phyloP scores from a whole-genome alignment of 2,329 filamentous ascomycete genomes.

The Clarireedia monteithiana region DNA sequence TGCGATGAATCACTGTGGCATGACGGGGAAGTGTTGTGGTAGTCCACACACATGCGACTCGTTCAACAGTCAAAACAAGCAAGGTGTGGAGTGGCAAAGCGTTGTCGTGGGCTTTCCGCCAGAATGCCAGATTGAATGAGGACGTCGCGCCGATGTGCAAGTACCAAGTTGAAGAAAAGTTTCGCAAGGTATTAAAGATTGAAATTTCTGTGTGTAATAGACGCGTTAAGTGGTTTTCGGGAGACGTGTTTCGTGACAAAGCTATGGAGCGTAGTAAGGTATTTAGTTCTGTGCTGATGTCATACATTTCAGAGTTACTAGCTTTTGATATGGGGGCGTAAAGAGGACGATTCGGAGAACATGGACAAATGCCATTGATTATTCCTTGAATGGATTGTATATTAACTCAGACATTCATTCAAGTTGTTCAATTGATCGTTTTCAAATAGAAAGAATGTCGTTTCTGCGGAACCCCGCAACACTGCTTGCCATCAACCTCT shows the following conservation, averaged over 20 bases:
- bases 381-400: no score
- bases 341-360: not conserved
- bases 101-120: no score
- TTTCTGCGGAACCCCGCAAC: constrained; percentile 14
- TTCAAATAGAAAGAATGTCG: constrained; percentile 4
- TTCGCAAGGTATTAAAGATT: no score
- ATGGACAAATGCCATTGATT: no score
- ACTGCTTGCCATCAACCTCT: constrained; percentile 11
- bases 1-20: not conserved
- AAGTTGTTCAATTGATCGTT: no score
- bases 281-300: constrained; percentile 3
- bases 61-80: no score
- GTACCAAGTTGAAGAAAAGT: no score
- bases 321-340: not conserved
- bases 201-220: no score
- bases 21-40: not conserved
- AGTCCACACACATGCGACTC: not conserved
- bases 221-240: no score
- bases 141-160: no score
- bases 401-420: not conserved
- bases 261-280: not conserved
- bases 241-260: not conserved
- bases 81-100: no score
- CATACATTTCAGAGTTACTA: not conserved
- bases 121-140: no score